Evolutionary conservation across 2,329 filamentous ascomycete species (phyloP), one percentile per base, ranked within the genome.

Genomic region (Venturia nashicola): DNA sequence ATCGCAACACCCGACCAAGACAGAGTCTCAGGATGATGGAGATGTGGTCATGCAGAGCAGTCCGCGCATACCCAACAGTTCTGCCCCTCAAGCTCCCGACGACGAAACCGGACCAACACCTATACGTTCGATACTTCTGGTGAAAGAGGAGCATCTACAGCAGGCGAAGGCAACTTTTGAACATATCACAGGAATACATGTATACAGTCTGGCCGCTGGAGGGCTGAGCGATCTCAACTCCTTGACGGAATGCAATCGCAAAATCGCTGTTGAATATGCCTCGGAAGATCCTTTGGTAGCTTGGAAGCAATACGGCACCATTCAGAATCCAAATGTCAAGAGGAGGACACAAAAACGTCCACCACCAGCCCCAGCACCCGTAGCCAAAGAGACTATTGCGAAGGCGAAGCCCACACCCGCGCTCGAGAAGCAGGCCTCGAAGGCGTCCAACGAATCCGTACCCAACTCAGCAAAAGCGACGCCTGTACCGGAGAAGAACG

Each of bases 191-290:
- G 89, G 90, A 0, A 86, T 96, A 66, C 91, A 97, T 69, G 78
- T 97, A 54, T 97, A 97, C 77, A 96, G 91, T 70, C 72, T 97
- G 20, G 86, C 89, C 51, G 82, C 89, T 1, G 82, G 85, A 44
- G 82, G 86, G 0, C 78, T 91, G 18, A 16, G 93, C 71, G 74
- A 79, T 70, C 75, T 94, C 20, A 84, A 90, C 69, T 73, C 86
- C 0, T 78, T 97, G 48, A 84, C 86, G 3, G 87, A 93, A 63
- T 83, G 86, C 46, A 84, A 85, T 48, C 82, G 84, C 34, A 83
- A 89, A 66, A 78, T 89, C 11, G 76, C 81, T 20, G 78, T 79
- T 7, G 77, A 86, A 3, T 78, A 82, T 61, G 75, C 76, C 11
- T 75, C 79, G 14, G 83, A 88, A 61, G 86, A 89, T 67, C 80